Percentiles rank a stretch among this genome's conserved stretches.
phyloP scores from a whole-genome alignment of 129 eudicot species.

The Flaveria bidentis region DNA sequence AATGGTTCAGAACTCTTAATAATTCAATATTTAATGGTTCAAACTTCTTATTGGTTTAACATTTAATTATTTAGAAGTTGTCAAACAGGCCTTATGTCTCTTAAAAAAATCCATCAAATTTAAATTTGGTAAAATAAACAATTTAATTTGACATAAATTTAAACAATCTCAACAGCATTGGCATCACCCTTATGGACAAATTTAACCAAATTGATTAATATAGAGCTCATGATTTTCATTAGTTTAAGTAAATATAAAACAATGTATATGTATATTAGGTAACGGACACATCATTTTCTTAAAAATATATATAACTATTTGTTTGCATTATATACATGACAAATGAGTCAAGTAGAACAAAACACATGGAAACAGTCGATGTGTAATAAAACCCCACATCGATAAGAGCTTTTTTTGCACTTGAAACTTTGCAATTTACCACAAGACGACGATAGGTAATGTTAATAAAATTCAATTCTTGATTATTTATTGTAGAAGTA shows the following conservation, averaged over 20 bases:
- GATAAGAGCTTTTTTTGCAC: slow-evolving; percentile 30
- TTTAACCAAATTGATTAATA: slow-evolving; percentile 5
- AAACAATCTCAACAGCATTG: slow-evolving; percentile 28
- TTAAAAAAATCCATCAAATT: background rate
- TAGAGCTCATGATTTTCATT: background rate
- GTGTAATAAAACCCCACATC: slow-evolving; percentile 14
- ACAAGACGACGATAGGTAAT: slow-evolving; percentile 25
- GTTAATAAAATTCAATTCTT: background rate
- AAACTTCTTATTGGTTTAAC: too few relatives aligned
- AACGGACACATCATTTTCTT: background rate
- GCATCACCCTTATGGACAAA: slow-evolving; percentile 44
- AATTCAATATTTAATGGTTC: too few relatives aligned
- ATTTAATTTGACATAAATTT: slow-evolving; percentile 7
- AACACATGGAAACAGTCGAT: slow-evolving; percentile 23
- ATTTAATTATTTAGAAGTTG: too few relatives aligned
- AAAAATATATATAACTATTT: slow-evolving; percentile 8
- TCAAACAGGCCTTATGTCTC: too few relatives aligned
- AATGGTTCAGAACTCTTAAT: too few relatives aligned
- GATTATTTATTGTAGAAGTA: background rate
- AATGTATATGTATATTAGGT: slow-evolving; percentile 28
- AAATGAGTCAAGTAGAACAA: slow-evolving; percentile 37
- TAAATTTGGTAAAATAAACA: background rate
- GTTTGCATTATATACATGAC: slow-evolving; percentile 40
- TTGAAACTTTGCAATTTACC: slow-evolving; percentile 21
- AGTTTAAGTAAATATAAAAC: slow-evolving; percentile 18